These are phyloP conservation scores for Aspergillus vadensis DNA, from an alignment of 2,329 filamentous ascomycete genomes.

Conservation along the genomic window DNA sequence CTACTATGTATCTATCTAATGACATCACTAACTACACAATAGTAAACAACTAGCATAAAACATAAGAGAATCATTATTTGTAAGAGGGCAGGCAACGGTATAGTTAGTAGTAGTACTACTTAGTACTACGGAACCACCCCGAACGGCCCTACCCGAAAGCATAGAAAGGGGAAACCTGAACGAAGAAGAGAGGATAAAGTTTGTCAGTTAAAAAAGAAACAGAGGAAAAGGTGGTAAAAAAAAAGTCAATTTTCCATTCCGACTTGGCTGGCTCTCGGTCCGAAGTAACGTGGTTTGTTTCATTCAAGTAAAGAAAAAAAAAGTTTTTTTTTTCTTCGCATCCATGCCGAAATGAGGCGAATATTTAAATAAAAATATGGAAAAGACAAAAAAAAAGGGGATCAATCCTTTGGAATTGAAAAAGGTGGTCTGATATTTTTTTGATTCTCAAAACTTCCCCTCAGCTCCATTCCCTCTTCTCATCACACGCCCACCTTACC, in stretches of 20 bases:
- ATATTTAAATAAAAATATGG: neutral
- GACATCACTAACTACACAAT: too few species aligned
- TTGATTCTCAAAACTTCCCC: neutral
- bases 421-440: slow-evolving; percentile 7
- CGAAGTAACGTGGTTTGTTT: too few species aligned
- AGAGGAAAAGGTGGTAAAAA: neutral
- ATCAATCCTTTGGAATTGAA: neutral
- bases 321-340: neutral
- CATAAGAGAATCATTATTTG: neutral
- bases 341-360: slow-evolving; percentile 1
- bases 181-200: neutral
- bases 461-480: neutral
- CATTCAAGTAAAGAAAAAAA: neutral
- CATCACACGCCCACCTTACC: too few species aligned
- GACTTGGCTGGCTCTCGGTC: neutral
- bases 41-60: neutral
- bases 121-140: neutral
- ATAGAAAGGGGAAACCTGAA: neutral
- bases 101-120: neutral
- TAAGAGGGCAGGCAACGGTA: neutral
- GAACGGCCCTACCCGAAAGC: neutral
- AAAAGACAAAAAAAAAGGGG: neutral
- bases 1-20: too few species aligned
- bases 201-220: neutral
- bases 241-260: neutral